These are phyloP conservation scores for Citrullus amarus DNA, from an alignment of 306 rosid genomes.

Conservation along the genomic window DNA sequence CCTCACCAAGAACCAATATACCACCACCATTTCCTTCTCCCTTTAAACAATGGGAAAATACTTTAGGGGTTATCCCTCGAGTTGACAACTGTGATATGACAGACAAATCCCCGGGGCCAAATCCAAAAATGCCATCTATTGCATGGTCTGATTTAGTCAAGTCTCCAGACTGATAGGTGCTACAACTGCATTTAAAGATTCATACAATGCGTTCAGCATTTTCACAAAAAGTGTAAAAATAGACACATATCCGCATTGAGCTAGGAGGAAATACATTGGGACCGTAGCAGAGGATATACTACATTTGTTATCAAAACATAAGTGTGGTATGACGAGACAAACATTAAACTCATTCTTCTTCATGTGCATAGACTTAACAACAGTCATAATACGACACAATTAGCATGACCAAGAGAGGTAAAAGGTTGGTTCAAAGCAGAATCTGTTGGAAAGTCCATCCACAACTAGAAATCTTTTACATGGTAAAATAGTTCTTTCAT, in stretches of 20 bases:
- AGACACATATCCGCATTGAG: slow-evolving; percentile 3
- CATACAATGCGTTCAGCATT: slow-evolving; percentile 17
- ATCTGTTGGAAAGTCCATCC: background rate
- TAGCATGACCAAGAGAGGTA: background rate
- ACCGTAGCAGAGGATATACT: background rate
- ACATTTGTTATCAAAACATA: background rate
- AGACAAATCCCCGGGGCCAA: slow-evolving; percentile 81
- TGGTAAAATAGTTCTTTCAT: background rate
- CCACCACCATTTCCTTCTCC: slow-evolving; percentile 94
- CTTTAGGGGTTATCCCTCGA: slow-evolving; percentile 70
- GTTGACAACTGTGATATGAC: slow-evolving; percentile 79
- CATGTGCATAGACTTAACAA: background rate
- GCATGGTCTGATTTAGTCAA: slow-evolving; percentile 82
- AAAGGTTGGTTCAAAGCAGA: background rate
- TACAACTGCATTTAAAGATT: slow-evolving; percentile 57
- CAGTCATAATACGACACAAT: background rate
- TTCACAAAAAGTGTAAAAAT: background rate
- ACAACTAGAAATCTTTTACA: background rate
- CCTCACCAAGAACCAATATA: slow-evolving; percentile 93
- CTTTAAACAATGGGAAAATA: slow-evolving; percentile 86
- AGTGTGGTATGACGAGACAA: background rate
- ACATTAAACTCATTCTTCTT: background rate
- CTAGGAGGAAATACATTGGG: background rate
- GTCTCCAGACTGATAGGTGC: slow-evolving; percentile 70
- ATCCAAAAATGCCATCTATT: slow-evolving; percentile 90